Conservation (phyloP, 345 rosid genomes). For the Geranium rotundifolium region DNA sequence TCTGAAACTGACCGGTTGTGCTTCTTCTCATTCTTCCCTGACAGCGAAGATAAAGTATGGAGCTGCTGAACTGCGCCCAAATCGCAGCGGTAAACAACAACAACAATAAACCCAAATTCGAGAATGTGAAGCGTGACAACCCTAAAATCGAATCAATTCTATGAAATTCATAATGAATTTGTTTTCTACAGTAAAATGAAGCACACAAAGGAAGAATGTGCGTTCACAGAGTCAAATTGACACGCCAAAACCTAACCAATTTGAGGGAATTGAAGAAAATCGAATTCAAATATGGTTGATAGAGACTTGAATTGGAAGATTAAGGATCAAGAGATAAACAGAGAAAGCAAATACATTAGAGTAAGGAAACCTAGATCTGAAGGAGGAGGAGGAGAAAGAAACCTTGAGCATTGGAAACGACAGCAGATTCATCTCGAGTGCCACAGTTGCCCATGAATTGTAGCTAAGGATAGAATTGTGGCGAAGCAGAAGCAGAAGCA, state of each 20-base stretch:
- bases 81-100: background rate
- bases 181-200: no score
- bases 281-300: no score
- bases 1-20: conserved; percentile 74
- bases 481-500: background rate
- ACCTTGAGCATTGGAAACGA: conserved; percentile 55
- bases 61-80: conserved; percentile 58
- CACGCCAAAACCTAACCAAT: no score
- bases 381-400: background rate
- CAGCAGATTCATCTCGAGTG: conserved; percentile 88
- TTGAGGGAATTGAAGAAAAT: no score
- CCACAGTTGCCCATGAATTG: conserved; percentile 83
- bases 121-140: conserved; percentile 1
- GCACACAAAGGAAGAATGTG: no score
- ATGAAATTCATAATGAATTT: no score
- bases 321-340: no score
- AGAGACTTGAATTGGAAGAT: no score
- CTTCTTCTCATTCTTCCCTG: conserved; percentile 37
- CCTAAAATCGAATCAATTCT: background rate
- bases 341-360: background rate
- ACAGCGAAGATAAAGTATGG: conserved; percentile 31
- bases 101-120: background rate
- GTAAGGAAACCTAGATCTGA: background rate
- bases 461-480: background rate
- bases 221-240: no score